A percentile compares a stretch with the other conserved stretches of the same genome.
phyloP scores from a whole-genome alignment of 129 eudicot genomes.

The Centella asiatica region DNA sequence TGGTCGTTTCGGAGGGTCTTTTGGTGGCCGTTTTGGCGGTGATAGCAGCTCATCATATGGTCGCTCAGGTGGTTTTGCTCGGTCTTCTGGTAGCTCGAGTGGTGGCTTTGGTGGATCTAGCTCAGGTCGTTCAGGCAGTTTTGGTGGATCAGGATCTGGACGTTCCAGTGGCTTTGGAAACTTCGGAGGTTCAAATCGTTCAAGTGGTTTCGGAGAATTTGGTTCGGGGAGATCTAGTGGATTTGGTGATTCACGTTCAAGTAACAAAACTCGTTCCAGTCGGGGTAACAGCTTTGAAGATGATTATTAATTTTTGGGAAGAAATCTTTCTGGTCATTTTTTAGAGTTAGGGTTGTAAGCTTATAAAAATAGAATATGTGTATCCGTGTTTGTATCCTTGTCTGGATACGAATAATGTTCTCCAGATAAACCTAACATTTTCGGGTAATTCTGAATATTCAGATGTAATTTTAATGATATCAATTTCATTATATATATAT shows the following conservation, averaged over 20 bases:
- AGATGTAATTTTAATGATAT: too few species aligned
- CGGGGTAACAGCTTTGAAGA: background rate
- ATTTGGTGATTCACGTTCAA: slow-evolving; percentile 3
- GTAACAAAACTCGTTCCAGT: slow-evolving; percentile 3
- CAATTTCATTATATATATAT: too few species aligned
- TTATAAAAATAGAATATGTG: background rate
- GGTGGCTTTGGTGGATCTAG: slow-evolving; percentile 19
- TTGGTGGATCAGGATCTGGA: slow-evolving; percentile 29
- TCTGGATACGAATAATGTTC: too few species aligned
- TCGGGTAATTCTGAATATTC: too few species aligned
- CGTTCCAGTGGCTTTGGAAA: slow-evolving; percentile 11
- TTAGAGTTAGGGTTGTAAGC: background rate
- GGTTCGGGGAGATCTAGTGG: slow-evolving; percentile 33
- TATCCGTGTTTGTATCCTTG: background rate
- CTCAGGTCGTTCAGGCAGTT: slow-evolving; percentile 51
- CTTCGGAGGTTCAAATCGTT: slow-evolving; percentile 27
- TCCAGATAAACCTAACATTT: too few species aligned
- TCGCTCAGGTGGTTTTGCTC: background rate
- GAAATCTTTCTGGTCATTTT: background rate
- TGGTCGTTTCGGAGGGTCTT: slow-evolving; percentile 13
- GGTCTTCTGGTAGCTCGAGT: background rate
- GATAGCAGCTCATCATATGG: background rate
- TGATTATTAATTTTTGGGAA: background rate
- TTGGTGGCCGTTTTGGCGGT: slow-evolving; percentile 1
- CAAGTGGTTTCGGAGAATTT: slow-evolving; percentile 41